Evolutionary conservation across 768 basidiomycete genomes (phyloP).

Genomic region (Xerocomellus dryophilus): DNA sequence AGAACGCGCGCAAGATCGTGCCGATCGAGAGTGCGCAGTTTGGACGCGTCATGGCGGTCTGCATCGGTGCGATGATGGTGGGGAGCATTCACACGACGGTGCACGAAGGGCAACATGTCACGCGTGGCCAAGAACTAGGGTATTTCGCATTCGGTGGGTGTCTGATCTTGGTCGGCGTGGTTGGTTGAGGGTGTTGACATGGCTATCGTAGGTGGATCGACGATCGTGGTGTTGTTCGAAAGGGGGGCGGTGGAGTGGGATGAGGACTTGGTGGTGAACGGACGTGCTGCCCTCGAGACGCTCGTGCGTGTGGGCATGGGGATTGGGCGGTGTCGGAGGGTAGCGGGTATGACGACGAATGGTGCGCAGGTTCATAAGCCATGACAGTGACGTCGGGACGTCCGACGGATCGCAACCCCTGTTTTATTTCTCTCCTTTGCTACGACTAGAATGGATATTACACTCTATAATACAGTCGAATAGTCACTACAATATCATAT

Average conservation of each 20-base stretch:
- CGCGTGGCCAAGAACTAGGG: conserved; percentile 86
- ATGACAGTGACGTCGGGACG: background rate
- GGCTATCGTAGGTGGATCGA: conserved; percentile 67
- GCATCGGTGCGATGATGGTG: conserved; percentile 94
- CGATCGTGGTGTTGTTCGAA: conserved; percentile 88
- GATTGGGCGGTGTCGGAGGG: conserved; percentile 49
- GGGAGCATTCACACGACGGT: conserved; percentile 87
- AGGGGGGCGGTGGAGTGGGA: conserved; percentile 86
- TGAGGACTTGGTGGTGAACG: conserved; percentile 83
- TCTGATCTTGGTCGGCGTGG: conserved; percentile 1
- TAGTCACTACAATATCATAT: background rate
- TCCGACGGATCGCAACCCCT: background rate
- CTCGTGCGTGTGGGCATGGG: conserved; percentile 87
- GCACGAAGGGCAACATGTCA: conserved; percentile 76
- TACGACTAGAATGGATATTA: background rate
- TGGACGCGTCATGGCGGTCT: conserved; percentile 89
- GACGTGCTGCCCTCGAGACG: conserved; percentile 83
- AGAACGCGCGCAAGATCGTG: conserved; percentile 90
- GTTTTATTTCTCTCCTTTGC: background rate
- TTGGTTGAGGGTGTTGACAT: background rate
- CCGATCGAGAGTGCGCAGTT: conserved; percentile 89
- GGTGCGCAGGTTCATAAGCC: conserved; percentile 6
- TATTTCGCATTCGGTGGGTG: conserved; percentile 90
- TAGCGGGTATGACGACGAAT: background rate
- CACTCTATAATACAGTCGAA: background rate